Conservation (phyloP, 768 basidiomycete genomes). For the Chalciporus piperatus region DNA sequence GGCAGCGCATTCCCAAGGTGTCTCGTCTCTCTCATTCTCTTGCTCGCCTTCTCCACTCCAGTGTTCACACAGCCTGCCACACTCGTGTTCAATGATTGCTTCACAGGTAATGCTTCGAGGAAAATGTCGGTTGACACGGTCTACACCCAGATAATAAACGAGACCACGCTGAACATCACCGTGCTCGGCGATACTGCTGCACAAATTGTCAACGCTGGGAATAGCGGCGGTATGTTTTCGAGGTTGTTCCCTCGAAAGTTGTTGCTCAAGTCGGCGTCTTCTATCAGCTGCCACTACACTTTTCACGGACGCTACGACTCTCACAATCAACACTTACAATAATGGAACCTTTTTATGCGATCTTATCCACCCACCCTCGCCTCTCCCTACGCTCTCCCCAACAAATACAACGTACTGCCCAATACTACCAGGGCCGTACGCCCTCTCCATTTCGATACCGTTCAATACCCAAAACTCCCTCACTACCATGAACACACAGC, state of each 20-base stretch:
- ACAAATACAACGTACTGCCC: slow-evolving; percentile 64
- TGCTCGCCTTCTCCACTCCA: slow-evolving; percentile 24
- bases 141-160: slow-evolving; percentile 65
- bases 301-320: slow-evolving; percentile 76
- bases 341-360: slow-evolving; percentile 76
- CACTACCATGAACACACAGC: slow-evolving; percentile 78
- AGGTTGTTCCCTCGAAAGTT: background rate
- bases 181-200: slow-evolving; percentile 63
- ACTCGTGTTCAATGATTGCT: slow-evolving; percentile 69
- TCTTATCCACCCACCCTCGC: slow-evolving; percentile 74
- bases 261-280: slow-evolving; percentile 1
- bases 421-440: slow-evolving; percentile 74
- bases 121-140: slow-evolving; percentile 68
- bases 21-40: slow-evolving; percentile 7
- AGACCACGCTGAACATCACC: slow-evolving; percentile 61
- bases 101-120: slow-evolving; percentile 46
- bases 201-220: slow-evolving; percentile 57
- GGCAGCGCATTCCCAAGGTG: background rate
- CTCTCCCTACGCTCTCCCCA: slow-evolving; percentile 46
- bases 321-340: slow-evolving; percentile 72
- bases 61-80: slow-evolving; percentile 55
- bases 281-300: slow-evolving; percentile 68
- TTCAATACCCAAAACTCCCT: slow-evolving; percentile 65
- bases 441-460: slow-evolving; percentile 71
- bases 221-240: slow-evolving; percentile 57